Evolutionary conservation across 805 yeast genomes (phyloP), one percentile per base, ranked within the genome.

Genomic region (Metahyphopichia silvanorum): DNA sequence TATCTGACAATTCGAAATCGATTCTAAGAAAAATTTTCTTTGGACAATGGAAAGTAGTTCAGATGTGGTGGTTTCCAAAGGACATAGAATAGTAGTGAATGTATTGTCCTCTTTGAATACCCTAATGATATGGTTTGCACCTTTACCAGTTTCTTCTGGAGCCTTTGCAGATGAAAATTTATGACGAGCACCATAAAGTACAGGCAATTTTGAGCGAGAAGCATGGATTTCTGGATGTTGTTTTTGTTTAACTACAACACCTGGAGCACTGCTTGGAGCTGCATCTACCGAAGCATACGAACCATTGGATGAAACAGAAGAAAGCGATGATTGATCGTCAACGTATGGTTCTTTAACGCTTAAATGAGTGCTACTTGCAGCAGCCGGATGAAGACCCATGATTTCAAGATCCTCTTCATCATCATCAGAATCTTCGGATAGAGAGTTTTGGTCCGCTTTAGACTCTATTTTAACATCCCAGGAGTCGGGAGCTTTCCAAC

Each of bases 61-160:
- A 6, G 77, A 71, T 0, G 87, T 85, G 0, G 91, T 77, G 2
- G 88, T 83, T 37, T 82, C 85, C 21, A 84, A 69, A 0, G 91
- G 77, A 50, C 95, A 82, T 11, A 88, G 77, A 14, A 91, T 63
- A 1, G 96, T 86, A 11, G 93, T 83, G 43, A 87, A 86, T 8
- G 88, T 83, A 46, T 87, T 89, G 37, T 86, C 95, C 32, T 79
- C 84, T 37, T 83, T 78, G 62, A 84, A 88, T 2, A 91, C 80
- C 39, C 95, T 77, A 15, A 91, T 65, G 39, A 69, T 74, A 43
- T 64, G 74, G 29, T 62, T 66, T 15, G 64, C 62, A 9, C 60
- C 63, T 34, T 49, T 55, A 6, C 38, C 38, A 21, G 20, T 25
- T n/a, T n/a, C n/a, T n/a, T n/a, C n/a, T 13, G 20, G 29, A 13